Evolutionary conservation across 2,329 filamentous ascomycete species (phyloP).

Genomic region (Talaromyces sp.): DNA sequence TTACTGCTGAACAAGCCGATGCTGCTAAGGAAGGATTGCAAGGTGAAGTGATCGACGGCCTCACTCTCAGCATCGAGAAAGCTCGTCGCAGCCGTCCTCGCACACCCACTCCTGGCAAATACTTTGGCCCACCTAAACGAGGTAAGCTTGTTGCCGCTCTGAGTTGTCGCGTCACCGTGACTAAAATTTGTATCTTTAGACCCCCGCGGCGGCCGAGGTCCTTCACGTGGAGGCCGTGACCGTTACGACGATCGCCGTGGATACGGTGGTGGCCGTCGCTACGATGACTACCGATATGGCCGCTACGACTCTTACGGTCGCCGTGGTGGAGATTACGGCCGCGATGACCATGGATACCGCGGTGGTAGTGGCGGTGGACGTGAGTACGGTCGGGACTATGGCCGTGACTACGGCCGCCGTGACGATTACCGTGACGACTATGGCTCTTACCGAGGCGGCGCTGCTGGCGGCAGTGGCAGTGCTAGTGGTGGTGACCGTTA

Average conservation of each 20-base stretch:
- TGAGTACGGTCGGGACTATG: slow-evolving; percentile 52
- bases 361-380: slow-evolving; percentile 47
- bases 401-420: slow-evolving; percentile 45
- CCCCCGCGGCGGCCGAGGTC: slow-evolving; percentile 36
- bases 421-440: slow-evolving; percentile 44
- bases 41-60: slow-evolving; percentile 90
- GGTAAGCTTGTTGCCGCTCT: slow-evolving; percentile 57
- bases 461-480: slow-evolving; percentile 44
- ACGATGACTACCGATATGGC: slow-evolving; percentile 42
- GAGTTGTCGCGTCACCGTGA: background rate
- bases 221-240: slow-evolving; percentile 42
- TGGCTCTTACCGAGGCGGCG: slow-evolving; percentile 44
- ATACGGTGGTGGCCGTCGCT: slow-evolving; percentile 49
- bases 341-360: slow-evolving; percentile 54
- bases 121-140: slow-evolving; percentile 97
- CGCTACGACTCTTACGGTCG: slow-evolving; percentile 56
- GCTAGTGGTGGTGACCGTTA: slow-evolving; percentile 35
- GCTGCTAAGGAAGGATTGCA: slow-evolving; percentile 95
- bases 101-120: slow-evolving; percentile 96
- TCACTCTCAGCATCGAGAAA: slow-evolving; percentile 97
- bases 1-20: slow-evolving; percentile 89
- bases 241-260: slow-evolving; percentile 54
- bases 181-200: slow-evolving; percentile 6
- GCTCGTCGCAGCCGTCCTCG: slow-evolving; percentile 90
- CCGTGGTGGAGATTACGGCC: slow-evolving; percentile 56